These are phyloP conservation scores for Irpex rosettiformis DNA, from an alignment of 1,284 basidiomycete species.

Conservation along the genomic window DNA sequence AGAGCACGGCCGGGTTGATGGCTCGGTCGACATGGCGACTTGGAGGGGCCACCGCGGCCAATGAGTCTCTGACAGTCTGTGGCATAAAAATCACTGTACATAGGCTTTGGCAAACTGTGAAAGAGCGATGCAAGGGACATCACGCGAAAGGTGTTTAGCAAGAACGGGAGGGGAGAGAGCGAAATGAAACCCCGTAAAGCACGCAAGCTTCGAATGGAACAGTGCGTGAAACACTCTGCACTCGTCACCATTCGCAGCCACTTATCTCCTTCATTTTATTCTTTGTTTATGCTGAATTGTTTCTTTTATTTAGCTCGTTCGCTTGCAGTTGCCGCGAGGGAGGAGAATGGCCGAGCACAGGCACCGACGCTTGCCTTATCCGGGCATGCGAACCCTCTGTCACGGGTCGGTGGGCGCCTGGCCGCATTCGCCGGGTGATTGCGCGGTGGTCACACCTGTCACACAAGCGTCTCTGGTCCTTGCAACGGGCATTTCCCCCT, in stretches of 20 bases:
- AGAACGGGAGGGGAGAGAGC: neutral
- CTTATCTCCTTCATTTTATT: neutral
- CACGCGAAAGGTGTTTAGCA: neutral
- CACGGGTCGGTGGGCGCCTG: slow-evolving; percentile 6
- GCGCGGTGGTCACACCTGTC: neutral
- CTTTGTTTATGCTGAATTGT: neutral
- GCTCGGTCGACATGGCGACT: slow-evolving; percentile 10
- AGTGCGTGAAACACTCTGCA: neutral
- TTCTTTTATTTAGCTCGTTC: neutral
- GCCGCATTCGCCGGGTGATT: slow-evolving; percentile 9
- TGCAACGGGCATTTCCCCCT: neutral
- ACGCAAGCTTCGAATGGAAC: neutral
- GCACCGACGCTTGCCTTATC: slow-evolving; percentile 15
- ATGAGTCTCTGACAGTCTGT: neutral
- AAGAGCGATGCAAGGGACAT: neutral
- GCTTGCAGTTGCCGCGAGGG: neutral
- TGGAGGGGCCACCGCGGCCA: neutral
- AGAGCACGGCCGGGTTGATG: neutral
- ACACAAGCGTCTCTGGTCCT: neutral
- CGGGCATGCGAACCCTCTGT: slow-evolving; percentile 3
- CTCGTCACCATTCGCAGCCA: neutral
- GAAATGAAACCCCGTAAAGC: neutral
- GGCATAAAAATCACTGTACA: too few relatives aligned
- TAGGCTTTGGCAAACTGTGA: neutral
- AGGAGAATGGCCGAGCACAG: neutral